Evolutionary conservation across 495 filamentous ascomycete species (phyloP), one percentile per base, ranked within the genome.

Genomic region (Aspergillus panamensis): DNA sequence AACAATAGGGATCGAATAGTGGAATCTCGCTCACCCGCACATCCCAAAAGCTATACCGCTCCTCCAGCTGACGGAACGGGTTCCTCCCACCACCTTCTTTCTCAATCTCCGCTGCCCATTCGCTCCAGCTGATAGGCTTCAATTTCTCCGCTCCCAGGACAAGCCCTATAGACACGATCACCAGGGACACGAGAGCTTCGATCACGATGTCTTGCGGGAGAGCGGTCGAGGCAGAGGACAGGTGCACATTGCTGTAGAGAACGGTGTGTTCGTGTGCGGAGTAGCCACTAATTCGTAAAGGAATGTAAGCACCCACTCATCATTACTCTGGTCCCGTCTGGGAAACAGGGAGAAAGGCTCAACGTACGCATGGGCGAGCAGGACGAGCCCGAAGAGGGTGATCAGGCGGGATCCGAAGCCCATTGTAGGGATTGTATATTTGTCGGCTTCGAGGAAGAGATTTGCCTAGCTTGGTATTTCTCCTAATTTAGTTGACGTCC

Each of bases 101-200:
- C 74, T 95, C 90, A 58, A 91, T 85, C 72, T 89, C 82, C 48
- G 89, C 88, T 25, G 89, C 89, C 90, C 90, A 95, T 57, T 87
- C 85, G 20, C 84, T 82, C 88, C 88, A 92, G 69, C 84, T 85
- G 57, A 93, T 87, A 1, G 89, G 89, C 70, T 88, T 83, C 63
- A 91, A 68, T 47, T 86, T 81, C 31, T 85, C 83, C 0, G 87
- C 84, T 14, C 84, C 82, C 1, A 88, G 67, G 3, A 93, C 89
- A 6, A 93, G 76, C 33, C 88, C 90, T 39, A 83, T 66, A 57
- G 87, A 91, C 55, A 88, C 86, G 0, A 83, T 67, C 48, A 88
- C 49, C 25, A 89, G 82, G 29, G 84, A 80, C 8, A 86, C 67
- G 44, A 90, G 74, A 53, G 80, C 80, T 60, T 88, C 88, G 51